phyloP scores from a whole-genome alignment of 805 yeast species.

The Hanseniaspora mollemarum region DNA sequence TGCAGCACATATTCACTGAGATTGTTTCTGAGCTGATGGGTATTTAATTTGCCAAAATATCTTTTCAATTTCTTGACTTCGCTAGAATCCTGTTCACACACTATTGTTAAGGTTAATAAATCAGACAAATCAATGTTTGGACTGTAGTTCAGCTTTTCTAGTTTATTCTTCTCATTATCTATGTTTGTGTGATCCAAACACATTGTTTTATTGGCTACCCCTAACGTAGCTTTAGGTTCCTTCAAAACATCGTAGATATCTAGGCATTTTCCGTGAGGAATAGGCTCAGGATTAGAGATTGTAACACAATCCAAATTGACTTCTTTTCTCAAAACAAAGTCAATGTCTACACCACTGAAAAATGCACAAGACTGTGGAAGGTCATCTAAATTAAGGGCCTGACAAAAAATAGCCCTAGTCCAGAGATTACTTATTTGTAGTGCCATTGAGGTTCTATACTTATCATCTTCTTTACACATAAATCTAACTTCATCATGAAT shows the following conservation, averaged over 20 bases:
- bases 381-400: conserved; percentile 77
- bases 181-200: conserved; percentile 22
- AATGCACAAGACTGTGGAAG: conserved; percentile 93
- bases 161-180: conserved; percentile 26
- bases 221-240: conserved; percentile 27
- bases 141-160: conserved; percentile 22
- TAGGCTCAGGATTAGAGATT: conserved; percentile 63
- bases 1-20: neutral
- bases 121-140: neutral
- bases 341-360: conserved; percentile 88
- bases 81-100: neutral
- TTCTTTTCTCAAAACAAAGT: conserved; percentile 77
- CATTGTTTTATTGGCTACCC: conserved; percentile 19
- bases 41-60: neutral
- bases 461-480: conserved; percentile 60
- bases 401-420: conserved; percentile 93
- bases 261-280: conserved; percentile 69
- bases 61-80: neutral
- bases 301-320: conserved; percentile 86
- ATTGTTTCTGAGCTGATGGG: neutral
- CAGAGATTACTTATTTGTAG: conserved; percentile 83
- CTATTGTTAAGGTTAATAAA: neutral
- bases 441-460: conserved; percentile 65
- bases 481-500: conserved; percentile 94
- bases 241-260: conserved; percentile 46